phyloP scores from a whole-genome alignment of 768 basidiomycete species.

The Albatrellus ellisii region DNA sequence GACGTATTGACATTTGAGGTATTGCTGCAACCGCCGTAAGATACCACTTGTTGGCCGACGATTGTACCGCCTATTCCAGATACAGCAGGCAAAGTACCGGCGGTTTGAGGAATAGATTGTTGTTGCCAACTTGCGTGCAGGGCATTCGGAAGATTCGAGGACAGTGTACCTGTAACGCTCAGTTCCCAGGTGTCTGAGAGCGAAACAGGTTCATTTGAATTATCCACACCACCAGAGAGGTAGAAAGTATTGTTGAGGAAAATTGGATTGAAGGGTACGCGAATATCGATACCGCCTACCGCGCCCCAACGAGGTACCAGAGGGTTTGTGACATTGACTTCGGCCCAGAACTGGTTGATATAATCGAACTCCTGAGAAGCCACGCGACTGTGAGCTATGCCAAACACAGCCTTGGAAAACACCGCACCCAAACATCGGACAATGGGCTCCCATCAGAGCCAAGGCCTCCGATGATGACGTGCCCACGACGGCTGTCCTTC shows the following conservation, averaged over 20 bases:
- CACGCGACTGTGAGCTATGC: slow-evolving; percentile 9
- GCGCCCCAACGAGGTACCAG: slow-evolving; percentile 56
- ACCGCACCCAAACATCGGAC: slow-evolving; percentile 62
- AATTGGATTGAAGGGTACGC: slow-evolving; percentile 26
- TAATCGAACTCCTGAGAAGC: slow-evolving; percentile 61
- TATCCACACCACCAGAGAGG: slow-evolving; percentile 58
- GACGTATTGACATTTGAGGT: slow-evolving; percentile 25
- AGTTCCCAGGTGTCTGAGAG: slow-evolving; percentile 65
- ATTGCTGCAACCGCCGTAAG: slow-evolving; percentile 49
- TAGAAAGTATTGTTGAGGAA: slow-evolving; percentile 60
- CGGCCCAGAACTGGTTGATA: slow-evolving; percentile 62
- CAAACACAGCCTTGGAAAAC: slow-evolving; percentile 1
- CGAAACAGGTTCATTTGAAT: slow-evolving; percentile 21
- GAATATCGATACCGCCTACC: slow-evolving; percentile 55
- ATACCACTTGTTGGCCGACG: slow-evolving; percentile 35
- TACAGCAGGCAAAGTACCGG: slow-evolving; percentile 25
- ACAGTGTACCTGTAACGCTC: slow-evolving; percentile 53
- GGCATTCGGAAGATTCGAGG: slow-evolving; percentile 46
- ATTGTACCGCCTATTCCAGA: slow-evolving; percentile 48
- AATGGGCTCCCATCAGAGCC: slow-evolving; percentile 38
- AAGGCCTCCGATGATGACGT: slow-evolving; percentile 63
- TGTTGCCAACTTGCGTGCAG: slow-evolving; percentile 49
- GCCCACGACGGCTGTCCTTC: slow-evolving; percentile 48
- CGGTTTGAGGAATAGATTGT: slow-evolving; percentile 27
- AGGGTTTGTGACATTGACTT: slow-evolving; percentile 30